A percentile compares a stretch with the other conserved stretches of the same genome.
These are phyloP conservation scores for Scheffersomyces quercinus DNA, from an alignment of 1,139 yeast genomes.

Conservation along the genomic window DNA sequence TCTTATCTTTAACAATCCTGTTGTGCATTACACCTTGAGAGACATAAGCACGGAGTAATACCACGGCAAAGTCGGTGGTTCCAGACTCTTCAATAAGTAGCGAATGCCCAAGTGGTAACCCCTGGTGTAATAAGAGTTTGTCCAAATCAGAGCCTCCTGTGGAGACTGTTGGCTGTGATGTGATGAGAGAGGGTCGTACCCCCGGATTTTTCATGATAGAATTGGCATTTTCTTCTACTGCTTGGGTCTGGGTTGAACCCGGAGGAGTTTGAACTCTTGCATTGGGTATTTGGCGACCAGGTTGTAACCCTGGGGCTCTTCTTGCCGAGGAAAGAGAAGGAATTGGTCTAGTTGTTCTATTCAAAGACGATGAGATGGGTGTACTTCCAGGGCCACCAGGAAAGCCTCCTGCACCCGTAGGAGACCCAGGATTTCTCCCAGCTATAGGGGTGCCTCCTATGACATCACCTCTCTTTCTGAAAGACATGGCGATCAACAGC, in stretches of 20 bases:
- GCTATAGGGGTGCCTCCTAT: constrained; percentile 31
- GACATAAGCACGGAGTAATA: constrained; percentile 67
- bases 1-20: constrained; percentile 41
- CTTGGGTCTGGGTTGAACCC: constrained; percentile 1
- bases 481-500: constrained; percentile 49
- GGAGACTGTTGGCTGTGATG: constrained; percentile 75
- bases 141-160: constrained; percentile 80
- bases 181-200: constrained; percentile 71
- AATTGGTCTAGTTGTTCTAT: too few relatives aligned
- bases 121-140: constrained; percentile 74
- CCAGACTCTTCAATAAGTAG: constrained; percentile 80
- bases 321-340: too few relatives aligned
- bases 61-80: constrained; percentile 85
- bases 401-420: constrained; percentile 10
- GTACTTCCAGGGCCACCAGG: constrained; percentile 14
- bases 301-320: too few relatives aligned
- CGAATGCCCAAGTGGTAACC: constrained; percentile 77
- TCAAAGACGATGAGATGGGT: background rate
- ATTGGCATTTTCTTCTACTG: constrained; percentile 11
- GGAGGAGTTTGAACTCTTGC: background rate
- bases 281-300: background rate
- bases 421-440: constrained; percentile 18
- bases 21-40: constrained; percentile 80
- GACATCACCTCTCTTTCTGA: constrained; percentile 69
- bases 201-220: constrained; percentile 49